Conservation (phyloP, 1,139 yeast species). For the Komagataea norvegica region DNA sequence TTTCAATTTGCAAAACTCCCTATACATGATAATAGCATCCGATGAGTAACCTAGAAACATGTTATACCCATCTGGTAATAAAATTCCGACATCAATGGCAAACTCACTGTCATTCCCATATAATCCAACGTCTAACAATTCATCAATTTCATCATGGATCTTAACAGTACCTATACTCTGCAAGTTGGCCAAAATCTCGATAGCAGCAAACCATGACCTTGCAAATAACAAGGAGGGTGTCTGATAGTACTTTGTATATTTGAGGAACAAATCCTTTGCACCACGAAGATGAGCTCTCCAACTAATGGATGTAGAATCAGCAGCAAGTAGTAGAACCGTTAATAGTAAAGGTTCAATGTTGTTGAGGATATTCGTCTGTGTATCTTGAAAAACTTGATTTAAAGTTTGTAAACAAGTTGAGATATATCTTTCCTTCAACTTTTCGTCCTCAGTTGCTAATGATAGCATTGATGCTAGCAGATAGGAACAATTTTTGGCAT, state of each 20-base stretch:
- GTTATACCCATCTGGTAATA: slow-evolving; percentile 43
- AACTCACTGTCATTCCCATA: slow-evolving; percentile 26
- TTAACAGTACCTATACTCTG: slow-evolving; percentile 50
- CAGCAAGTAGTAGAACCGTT: slow-evolving; percentile 54
- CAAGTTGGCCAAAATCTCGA: slow-evolving; percentile 56
- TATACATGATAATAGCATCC: slow-evolving; percentile 28
- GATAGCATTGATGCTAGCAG: slow-evolving; percentile 56
- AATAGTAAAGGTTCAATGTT: slow-evolving; percentile 56
- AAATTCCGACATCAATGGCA: slow-evolving; percentile 38
- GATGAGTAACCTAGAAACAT: slow-evolving; percentile 45
- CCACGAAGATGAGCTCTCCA: slow-evolving; percentile 67
- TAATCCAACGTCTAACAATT: slow-evolving; percentile 33
- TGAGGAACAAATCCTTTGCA: slow-evolving; percentile 55
- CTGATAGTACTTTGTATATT: slow-evolving; percentile 36
- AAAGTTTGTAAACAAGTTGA: slow-evolving; percentile 49
- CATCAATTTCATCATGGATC: slow-evolving; percentile 46
- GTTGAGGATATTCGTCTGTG: slow-evolving; percentile 35
- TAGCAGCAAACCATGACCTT: slow-evolving; percentile 56
- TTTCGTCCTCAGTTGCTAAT: slow-evolving; percentile 44
- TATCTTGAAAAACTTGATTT: slow-evolving; percentile 34
- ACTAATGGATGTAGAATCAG: slow-evolving; percentile 54
- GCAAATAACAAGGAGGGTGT: slow-evolving; percentile 42
- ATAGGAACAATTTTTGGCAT: slow-evolving; percentile 50
- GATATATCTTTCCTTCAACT: slow-evolving; percentile 35
- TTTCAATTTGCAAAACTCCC: slow-evolving; percentile 26